Evolutionary conservation across 2,329 filamentous ascomycete genomes (phyloP).

Genomic region (Fusarium fracticaudum): DNA sequence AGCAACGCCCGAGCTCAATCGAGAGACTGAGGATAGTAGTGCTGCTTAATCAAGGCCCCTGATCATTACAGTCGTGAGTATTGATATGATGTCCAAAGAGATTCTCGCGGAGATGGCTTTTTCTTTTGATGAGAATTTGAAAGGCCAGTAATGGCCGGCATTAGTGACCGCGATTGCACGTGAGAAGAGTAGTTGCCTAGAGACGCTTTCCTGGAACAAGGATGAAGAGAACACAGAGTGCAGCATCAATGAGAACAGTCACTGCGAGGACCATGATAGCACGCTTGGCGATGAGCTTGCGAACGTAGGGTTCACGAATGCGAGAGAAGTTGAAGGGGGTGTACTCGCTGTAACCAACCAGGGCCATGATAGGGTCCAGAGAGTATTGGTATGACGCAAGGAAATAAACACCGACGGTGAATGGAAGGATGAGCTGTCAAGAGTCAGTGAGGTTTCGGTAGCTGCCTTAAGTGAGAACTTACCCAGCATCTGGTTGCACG

Average conservation of each 20-base stretch:
- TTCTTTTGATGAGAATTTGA: slow-evolving; percentile 12
- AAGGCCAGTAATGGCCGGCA: slow-evolving; percentile 39
- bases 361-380: slow-evolving; percentile 88
- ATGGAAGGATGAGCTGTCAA: slow-evolving; percentile 77
- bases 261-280: slow-evolving; percentile 82
- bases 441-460: slow-evolving; percentile 13
- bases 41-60: slow-evolving; percentile 32
- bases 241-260: slow-evolving; percentile 79
- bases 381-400: slow-evolving; percentile 94
- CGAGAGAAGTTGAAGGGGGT: slow-evolving; percentile 91
- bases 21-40: slow-evolving; percentile 27
- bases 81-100: slow-evolving; percentile 25
- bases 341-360: slow-evolving; percentile 94
- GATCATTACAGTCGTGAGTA: slow-evolving; percentile 46
- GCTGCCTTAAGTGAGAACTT: slow-evolving; percentile 51
- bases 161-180: slow-evolving; percentile 29
- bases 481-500: slow-evolving; percentile 85
- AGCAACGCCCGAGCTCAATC: slow-evolving; percentile 25
- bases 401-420: slow-evolving; percentile 89
- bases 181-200: slow-evolving; percentile 50
- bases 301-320: slow-evolving; percentile 91
- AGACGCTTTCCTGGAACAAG: slow-evolving; percentile 90
- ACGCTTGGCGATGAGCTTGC: slow-evolving; percentile 83
- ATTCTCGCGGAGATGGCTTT: slow-evolving; percentile 28
- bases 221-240: slow-evolving; percentile 90